Evolutionary conservation across 2,329 filamentous ascomycete species (phyloP), one percentile per base, ranked within the genome.

Genomic region (Phialophora chinensis): DNA sequence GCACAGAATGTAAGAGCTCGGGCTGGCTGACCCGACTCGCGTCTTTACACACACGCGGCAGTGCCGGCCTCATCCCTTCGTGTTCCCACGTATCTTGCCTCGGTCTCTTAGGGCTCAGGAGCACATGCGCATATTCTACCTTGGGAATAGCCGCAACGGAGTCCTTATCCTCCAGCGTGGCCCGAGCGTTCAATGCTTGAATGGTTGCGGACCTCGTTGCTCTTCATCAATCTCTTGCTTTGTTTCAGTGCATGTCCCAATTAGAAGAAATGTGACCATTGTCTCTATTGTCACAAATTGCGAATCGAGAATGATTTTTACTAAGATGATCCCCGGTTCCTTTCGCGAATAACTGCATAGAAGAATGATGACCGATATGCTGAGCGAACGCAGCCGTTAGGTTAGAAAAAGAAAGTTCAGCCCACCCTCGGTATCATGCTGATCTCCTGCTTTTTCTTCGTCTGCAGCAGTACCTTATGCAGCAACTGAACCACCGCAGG

Each of bases 41-140:
- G 14, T 42, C 33, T 35, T 35, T 3, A 35, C 35, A 6, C 35
- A 5, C 35, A 42, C 38, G 8, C 38, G 38, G 38, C 35, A 42
- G 3, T 42, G 35, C 17, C 38, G 38, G 12, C 17, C 38, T 44
- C 14, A 44, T 4, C 14, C 17, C 14, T n/a, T 7, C 14, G 3
- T 44, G 14, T 20, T 17, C 38, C 38, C 11, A 17, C 12, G 23
- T 29, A 4, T 20, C 38, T 38, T 33, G 17, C 54, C 54, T 56
- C 54, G 44, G 55, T 25, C 7, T 42, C 27, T 53, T 35, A 25
- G 31, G 17, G 17, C 38, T 54, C 38, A 27, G 49, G 33, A 52
- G 59, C 64, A 62, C 64, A 62, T 62, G 64, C 47, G 27, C 64
- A 62, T 20, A 29, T 62, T 62, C 64, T 60, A 42, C 44, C 52